Evolutionary conservation across 2,329 filamentous ascomycete species (phyloP), one percentile per base, ranked within the genome.

Genomic region (Microcyclosporella mali): DNA sequence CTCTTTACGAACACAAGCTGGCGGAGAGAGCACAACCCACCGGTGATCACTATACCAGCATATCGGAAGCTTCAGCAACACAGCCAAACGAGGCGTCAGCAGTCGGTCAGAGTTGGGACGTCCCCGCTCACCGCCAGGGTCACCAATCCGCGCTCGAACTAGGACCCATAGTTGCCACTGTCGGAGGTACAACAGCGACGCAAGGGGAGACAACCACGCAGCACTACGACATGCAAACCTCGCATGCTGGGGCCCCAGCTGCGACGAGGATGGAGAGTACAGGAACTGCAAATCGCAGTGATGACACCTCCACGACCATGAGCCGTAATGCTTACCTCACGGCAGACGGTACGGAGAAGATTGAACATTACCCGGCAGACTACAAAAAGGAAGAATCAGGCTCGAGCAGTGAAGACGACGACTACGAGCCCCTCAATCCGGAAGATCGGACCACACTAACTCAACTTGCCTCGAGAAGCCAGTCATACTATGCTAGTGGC

Each of bases 271-370:
- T 36, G 33, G 18, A 17, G 15, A 36, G 33, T 17, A n/a, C n/a
- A n/a, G n/a, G n/a, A n/a, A 34, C 17, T 18, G 32, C 32, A 9
- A 36, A 36, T 21, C 33, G 28, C n/a, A 38, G 34, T 29, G 34
- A 44, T 32, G 41, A 44, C 2, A 40, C 41, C 6, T 36, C 41
- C 14, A 44, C 35, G 9, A 33, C 41, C 2, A 17, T 39, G 17
- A 43, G 44, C 31, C 35, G 47, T 9, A 34, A 42, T 36, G 27
- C 36, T 9, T 60, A 57, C 46, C 38, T 60, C 38, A 56, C 55
- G 25, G 45, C 45, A 15, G 53, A 56, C 11, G 56, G 58, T 43
- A 56, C 51, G 25, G 58, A 60, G 43, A 52, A 47, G 2, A 49
- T 45, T 19, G 58, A 60, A 28, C 48, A 53, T 18, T 37, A 16